Conservation (phyloP, 2,329 filamentous ascomycete species). For the Cladosporium oxysporum region DNA sequence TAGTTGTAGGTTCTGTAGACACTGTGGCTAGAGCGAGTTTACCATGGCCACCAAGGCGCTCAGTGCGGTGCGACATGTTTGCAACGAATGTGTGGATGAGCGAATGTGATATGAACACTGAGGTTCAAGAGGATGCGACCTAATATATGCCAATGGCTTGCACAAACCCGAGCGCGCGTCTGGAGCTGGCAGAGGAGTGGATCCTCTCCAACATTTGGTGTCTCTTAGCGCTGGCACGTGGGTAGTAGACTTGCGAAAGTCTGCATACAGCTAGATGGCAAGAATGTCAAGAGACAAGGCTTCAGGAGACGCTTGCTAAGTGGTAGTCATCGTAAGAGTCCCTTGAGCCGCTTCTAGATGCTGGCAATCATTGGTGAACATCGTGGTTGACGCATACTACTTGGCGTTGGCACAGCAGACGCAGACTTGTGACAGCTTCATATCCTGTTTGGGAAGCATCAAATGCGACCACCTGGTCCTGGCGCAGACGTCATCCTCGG, state of each 20-base stretch:
- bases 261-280: not conserved
- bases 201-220: slow-evolving; percentile 12
- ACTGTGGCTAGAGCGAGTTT: not conserved
- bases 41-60: slow-evolving; percentile 21
- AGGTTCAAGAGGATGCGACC: not conserved
- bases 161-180: slow-evolving; percentile 14
- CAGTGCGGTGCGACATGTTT: slow-evolving; percentile 12
- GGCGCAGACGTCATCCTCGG: not conserved
- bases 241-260: not conserved
- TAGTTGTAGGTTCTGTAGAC: slow-evolving; percentile 11
- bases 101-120: slow-evolving; percentile 1
- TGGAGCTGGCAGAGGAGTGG: slow-evolving; percentile 18
- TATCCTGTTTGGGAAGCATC: not conserved
- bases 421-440: not conserved
- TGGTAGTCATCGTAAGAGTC: not conserved
- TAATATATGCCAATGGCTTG: slow-evolving; percentile 11
- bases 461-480: not conserved
- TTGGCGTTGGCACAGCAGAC: not conserved
- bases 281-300: not conserved
- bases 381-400: not conserved
- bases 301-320: fast-evolving
- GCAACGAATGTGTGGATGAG: slow-evolving; percentile 1
- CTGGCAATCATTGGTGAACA: not conserved
- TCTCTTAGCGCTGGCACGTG: not conserved
- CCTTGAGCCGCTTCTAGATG: not conserved